Evolutionary conservation across 1,284 basidiomycete species (phyloP), one percentile per base, ranked within the genome.

Genomic region (Fomitopsis palustris): DNA sequence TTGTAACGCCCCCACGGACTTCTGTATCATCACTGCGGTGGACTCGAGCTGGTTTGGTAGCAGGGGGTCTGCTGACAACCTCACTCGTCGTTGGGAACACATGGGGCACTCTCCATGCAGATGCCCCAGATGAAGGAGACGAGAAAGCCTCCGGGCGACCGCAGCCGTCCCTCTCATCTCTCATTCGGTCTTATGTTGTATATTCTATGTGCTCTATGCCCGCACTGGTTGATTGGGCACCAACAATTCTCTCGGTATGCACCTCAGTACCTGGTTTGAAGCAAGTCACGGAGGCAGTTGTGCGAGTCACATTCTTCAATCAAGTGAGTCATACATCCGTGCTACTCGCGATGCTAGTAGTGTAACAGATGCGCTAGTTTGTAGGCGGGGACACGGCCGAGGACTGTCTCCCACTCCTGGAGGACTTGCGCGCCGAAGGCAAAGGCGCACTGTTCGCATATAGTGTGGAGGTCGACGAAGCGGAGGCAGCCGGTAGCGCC

Each of bases 381-480:
- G 93, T 96, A 6, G 93, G 93, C 1, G 93, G 91, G 4, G 94
- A 96, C 61, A 88, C 89, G 0, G 88, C 89, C 0, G 80, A 83
- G 35, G 87, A 82, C 42, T 85, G 87, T 14, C 65, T 92, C 8
- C 85, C 88, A 2, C 69, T 90, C 3, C 81, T 96, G 51, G 77
- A 80, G 42, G 69, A 74, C 17, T 77, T 96, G 35, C 82, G 92
- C 25, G 69, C 73, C 10, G 81, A 83, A 63, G 88, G 90, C 65
- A 89, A 88, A 61, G 95, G 93, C 5, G 79, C 83, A n/a, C 76
- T 96, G 17, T 85, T 97, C 64, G 88, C 84, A 37, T 96, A 96
- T 74, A 91, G 87, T 49, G 92, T 93, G 27, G 93, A 96, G 73
- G 92, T 92, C 10, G 85, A 92, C 62, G 82, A 86, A 65, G 75